Percentiles rank a stretch among this genome's conserved stretches.
phyloP scores from a whole-genome alignment of 768 basidiomycete species.

The Boletus pseudopeckii region DNA sequence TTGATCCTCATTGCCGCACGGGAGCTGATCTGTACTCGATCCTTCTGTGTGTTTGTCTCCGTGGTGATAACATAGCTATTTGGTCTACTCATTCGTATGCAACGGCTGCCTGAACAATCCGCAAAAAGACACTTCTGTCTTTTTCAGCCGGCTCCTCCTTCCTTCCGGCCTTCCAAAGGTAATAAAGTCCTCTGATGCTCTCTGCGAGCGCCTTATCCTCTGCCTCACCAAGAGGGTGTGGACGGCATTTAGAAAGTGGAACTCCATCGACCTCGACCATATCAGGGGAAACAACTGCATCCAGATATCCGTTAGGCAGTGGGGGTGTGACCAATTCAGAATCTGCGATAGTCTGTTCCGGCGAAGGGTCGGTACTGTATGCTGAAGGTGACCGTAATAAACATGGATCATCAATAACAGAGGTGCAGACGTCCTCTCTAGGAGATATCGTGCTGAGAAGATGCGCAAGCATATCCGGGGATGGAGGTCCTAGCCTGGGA shows the following conservation, averaged over 20 bases:
- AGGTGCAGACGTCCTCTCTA: constrained; percentile 16
- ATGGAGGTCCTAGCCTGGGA: constrained; percentile 22
- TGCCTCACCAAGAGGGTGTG: constrained; percentile 6
- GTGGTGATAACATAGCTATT: neutral
- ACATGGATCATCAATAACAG: constrained; percentile 7
- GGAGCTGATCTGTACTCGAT: neutral
- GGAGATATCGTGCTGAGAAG: constrained; percentile 29
- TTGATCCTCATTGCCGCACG: neutral
- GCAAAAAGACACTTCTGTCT: constrained; percentile 31
- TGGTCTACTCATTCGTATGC: constrained; percentile 9
- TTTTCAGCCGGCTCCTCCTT: constrained; percentile 17
- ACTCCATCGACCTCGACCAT: constrained; percentile 11
- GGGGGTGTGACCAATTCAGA: constrained; percentile 27
- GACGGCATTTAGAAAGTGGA: constrained; percentile 1
- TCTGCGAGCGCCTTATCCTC: constrained; percentile 45
- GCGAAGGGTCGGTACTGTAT: constrained; percentile 6
- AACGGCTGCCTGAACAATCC: constrained; percentile 33
- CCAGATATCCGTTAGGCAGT: constrained; percentile 5
- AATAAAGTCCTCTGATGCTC: constrained; percentile 54
- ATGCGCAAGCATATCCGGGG: constrained; percentile 21
- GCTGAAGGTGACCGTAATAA: constrained; percentile 5
- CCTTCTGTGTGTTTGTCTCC: neutral
- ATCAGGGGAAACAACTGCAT: constrained; percentile 15
- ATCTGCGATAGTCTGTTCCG: constrained; percentile 16
- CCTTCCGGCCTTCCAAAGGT: constrained; percentile 51